Base-by-base conservation (phyloP, 202 grass and related monocot genomes). In the Alloteropsis angusta region DNA sequence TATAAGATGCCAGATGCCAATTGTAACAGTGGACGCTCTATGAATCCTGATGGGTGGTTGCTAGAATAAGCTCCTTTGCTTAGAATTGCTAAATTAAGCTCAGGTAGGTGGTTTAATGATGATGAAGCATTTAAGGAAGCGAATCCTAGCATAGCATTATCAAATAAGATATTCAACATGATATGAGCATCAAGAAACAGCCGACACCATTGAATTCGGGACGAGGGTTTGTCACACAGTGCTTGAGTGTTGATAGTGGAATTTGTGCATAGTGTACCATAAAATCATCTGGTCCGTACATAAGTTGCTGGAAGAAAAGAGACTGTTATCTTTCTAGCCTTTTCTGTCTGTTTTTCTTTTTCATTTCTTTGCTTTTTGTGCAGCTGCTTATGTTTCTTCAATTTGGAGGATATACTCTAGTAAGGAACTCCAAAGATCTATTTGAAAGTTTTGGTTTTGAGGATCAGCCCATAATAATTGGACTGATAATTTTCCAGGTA, bases 361-460 rank as follows among this genome's bases (percentile, higher is more conserved):
- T 17, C 3, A 36, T 68, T 17, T 53, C 73, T 4, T 77, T 81
- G 57, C 72, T 73, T 84, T 79, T 65, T 79, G 14, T 77, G 65
- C 88, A 99, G 96, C 77, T 91, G 54, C 92, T 99, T 72, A 93
- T 89, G 77, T 89, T 99, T 91, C 78, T 99, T 32, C 96, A 99
- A 96, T 99, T 99, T 80, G 96, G 92, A 93, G 96, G 96, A 76
- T 99, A 99, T 72, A 90, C 92, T 45, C 84, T 99, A 73, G 92
- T 99, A 74, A 93, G 96, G 80, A 99, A 99, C 84, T 99, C 96
- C 5, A 96, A 88, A 86, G 92, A 99, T 87, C 96, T 99, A n/a
- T 99, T 91, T 79, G 77, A 88, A 76, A 99, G 96, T 87, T 99
- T 99, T 83, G 96, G 96, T 67, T 99, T 99, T 0, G 68, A 89